These are phyloP conservation scores for Aspergillus glaucus DNA, from an alignment of 2,329 filamentous ascomycete species.

Conservation along the genomic window DNA sequence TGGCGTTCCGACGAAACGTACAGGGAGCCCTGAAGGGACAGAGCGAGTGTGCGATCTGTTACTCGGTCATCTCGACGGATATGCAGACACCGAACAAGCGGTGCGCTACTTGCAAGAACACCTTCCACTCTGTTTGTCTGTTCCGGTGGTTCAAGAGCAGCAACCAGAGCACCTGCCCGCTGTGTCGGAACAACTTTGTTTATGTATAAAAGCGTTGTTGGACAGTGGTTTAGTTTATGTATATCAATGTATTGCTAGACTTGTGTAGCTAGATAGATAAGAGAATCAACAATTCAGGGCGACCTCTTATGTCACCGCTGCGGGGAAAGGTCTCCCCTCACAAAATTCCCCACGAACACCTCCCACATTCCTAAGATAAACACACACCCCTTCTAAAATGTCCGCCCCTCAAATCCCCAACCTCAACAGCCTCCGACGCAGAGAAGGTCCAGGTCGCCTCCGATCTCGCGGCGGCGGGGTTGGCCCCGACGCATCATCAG, in stretches of 20 bases:
- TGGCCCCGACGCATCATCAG: constrained; percentile 20
- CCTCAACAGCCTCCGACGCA: constrained; percentile 55
- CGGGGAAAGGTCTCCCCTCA: neutral
- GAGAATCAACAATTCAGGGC: neutral
- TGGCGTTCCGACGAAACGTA: constrained; percentile 81
- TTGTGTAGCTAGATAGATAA: neutral
- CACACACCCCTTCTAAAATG: constrained; percentile 44
- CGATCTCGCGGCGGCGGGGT: constrained; percentile 36
- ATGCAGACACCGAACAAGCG: constrained; percentile 86
- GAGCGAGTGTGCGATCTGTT: constrained; percentile 93
- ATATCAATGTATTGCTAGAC: neutral
- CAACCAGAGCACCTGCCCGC: constrained; percentile 82
- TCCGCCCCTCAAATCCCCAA: constrained; percentile 72
- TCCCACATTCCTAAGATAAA: constrained; percentile 13
- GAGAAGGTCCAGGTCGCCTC: constrained; percentile 44
- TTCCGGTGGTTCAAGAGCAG: constrained; percentile 97
- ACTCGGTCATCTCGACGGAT: constrained; percentile 84
- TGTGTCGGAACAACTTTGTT: constrained; percentile 84
- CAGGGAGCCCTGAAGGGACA: constrained; percentile 84
- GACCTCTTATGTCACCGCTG: constrained; percentile 1
- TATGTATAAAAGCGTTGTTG: constrained; percentile 37
- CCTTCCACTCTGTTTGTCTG: constrained; percentile 83
- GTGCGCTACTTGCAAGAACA: constrained; percentile 86
- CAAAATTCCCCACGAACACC: constrained; percentile 3
- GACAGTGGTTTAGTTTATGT: neutral